Conservation (phyloP, 192 early-diverging fungal species). For the Funneliformis mosseae region DNA sequence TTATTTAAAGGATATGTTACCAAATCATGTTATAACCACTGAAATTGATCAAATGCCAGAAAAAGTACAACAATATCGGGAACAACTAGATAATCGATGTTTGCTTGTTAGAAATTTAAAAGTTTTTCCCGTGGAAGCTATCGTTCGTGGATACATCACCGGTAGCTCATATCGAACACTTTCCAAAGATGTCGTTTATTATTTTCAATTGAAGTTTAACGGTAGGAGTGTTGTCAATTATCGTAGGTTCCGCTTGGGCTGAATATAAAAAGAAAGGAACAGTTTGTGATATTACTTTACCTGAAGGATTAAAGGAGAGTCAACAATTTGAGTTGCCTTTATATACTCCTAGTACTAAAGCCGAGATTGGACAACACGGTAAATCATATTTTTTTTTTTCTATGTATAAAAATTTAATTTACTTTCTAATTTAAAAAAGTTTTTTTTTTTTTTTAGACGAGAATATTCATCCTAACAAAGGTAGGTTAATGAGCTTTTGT, state of each 20-base stretch:
- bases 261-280: constrained; percentile 94
- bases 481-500: constrained; percentile 41
- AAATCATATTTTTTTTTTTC: constrained; percentile 17
- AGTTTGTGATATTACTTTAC: constrained; percentile 90
- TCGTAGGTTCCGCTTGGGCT: constrained; percentile 84
- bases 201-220: neutral
- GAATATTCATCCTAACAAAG: constrained; percentile 94
- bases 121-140: constrained; percentile 96
- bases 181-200: neutral
- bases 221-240: neutral
- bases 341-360: constrained; percentile 99
- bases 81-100: constrained; percentile 85
- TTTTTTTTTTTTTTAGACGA: constrained; percentile 67
- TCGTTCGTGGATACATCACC: constrained; percentile 97
- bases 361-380: constrained; percentile 96
- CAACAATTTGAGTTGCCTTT: constrained; percentile 79
- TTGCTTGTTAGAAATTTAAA: constrained; percentile 91
- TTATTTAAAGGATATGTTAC: constrained; percentile 81
- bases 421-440: constrained; percentile 31
- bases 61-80: constrained; percentile 82
- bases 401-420: neutral
- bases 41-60: constrained; percentile 92
- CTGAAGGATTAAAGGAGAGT: constrained; percentile 79
- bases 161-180: constrained; percentile 45
- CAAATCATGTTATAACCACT: constrained; percentile 95